Conservation (phyloP, 345 rosid species). For the Gossypium stocksii region DNA sequence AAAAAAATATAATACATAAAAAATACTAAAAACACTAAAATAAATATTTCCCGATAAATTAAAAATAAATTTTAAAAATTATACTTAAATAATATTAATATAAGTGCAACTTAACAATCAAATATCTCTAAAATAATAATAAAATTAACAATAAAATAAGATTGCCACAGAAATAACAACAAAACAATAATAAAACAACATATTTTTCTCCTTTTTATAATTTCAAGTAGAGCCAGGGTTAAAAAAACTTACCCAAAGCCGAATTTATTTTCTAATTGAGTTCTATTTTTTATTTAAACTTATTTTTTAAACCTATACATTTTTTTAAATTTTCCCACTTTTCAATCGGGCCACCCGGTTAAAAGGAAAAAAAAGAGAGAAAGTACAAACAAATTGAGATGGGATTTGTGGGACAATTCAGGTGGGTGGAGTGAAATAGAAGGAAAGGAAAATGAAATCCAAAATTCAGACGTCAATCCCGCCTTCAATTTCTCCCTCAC, state of each 20-base stretch:
- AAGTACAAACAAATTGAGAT: not conserved
- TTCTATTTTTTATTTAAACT: accelerated
- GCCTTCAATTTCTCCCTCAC: slow-evolving; percentile 11
- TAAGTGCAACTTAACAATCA: too few species aligned
- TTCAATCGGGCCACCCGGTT: too few species aligned
- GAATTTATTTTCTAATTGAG: accelerated
- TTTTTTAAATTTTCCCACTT: too few species aligned
- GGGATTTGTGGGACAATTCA: not conserved
- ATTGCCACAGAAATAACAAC: too few species aligned
- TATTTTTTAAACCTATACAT: accelerated
- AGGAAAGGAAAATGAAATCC: not conserved
- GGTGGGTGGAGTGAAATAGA: slow-evolving; percentile 1
- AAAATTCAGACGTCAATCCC: slow-evolving; percentile 13
- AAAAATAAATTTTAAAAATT: too few species aligned
- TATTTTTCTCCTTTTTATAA: accelerated
- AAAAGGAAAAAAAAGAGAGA: not conserved
- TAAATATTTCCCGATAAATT: too few species aligned
- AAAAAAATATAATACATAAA: too few species aligned
- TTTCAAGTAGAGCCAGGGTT: accelerated
- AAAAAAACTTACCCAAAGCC: accelerated
- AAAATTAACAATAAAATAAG: too few species aligned
- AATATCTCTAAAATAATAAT: too few species aligned
- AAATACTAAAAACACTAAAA: too few species aligned
- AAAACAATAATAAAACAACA: too few species aligned
- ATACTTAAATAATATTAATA: too few species aligned